Conservation (phyloP, 768 basidiomycete species). For the Zangia roseola region DNA sequence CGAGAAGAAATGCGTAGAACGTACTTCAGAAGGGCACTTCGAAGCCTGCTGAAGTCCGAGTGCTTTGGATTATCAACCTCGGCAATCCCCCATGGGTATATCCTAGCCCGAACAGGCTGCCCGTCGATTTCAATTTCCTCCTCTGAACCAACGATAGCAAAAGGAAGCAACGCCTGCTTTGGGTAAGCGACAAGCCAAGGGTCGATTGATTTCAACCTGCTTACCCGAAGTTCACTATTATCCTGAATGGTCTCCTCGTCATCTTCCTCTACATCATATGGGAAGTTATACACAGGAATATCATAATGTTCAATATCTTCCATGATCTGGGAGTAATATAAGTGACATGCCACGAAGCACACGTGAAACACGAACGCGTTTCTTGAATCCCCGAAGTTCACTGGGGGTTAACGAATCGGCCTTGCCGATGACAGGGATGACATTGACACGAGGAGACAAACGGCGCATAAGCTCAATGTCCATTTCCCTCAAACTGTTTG, state of each 20-base stretch:
- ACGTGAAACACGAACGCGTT: conserved; percentile 54
- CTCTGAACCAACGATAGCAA: conserved; percentile 96
- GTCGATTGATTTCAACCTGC: conserved; percentile 24
- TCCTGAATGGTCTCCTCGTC: conserved; percentile 98
- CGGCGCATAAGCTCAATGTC: conserved; percentile 99
- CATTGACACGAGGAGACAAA: conserved; percentile 95
- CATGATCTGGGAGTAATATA: conserved; percentile 71
- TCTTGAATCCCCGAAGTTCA: conserved; percentile 95
- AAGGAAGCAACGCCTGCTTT: conserved; percentile 81
- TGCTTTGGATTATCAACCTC: conserved; percentile 99
- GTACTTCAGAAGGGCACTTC: conserved; percentile 90
- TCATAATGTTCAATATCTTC: conserved; percentile 99
- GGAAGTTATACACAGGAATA: conserved; percentile 99
- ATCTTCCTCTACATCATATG: conserved; percentile 98
- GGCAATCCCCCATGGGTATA: conserved; percentile 98
- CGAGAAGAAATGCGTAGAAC: neutral
- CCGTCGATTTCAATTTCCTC: conserved; percentile 95
- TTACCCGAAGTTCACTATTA: conserved; percentile 90
- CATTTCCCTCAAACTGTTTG: conserved; percentile 85
- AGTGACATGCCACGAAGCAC: conserved; percentile 1
- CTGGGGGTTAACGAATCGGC: conserved; percentile 92
- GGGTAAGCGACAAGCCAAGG: conserved; percentile 7
- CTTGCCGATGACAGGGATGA: conserved; percentile 97
- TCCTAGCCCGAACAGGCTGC: conserved; percentile 85
- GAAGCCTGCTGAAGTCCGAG: conserved; percentile 94